Evolutionary conservation across 2,329 filamentous ascomycete genomes (phyloP), one percentile per base, ranked within the genome.

Genomic region (Exophiala calicioides): DNA sequence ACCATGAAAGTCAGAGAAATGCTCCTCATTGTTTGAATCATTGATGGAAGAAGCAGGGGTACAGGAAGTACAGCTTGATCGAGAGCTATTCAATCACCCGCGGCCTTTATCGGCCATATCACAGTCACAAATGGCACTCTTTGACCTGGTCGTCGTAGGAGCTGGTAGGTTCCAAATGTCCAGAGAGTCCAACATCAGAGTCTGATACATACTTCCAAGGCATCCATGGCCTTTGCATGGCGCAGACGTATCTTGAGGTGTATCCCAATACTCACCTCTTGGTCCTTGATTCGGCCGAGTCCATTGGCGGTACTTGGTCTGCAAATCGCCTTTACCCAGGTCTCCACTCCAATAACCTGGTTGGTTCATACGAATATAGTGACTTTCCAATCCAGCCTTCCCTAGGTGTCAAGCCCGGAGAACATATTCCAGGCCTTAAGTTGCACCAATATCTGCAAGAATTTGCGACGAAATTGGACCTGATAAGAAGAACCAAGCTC

Each of bases 231-330:
- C 69, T 86, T 23, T 74, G 71, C 2, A 74, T 76, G 19, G 78
- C 82, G 35, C 83, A 83, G 64, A 79, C 79, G n/a, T 82, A 80
- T 59, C 76, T 76, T 42, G 69, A 79, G 51, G 62, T 82, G 29
- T 72, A 85, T 52, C 82, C 82, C 1, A 61, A 70, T 12, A 69
- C 73, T 44, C 73, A 73, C 2, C 60, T 86, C 18, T 66, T 75
- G 1, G 60, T 88, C 6, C 67, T 86, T 16, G 84, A 88, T 6
- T 63, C 71, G 9, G 76, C 49, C 62, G 68, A 9, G 73, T 77
- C 77, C 0, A 60, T 84, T 4, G 86, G 86, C 1, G 86, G 86
- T 3, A 81, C 82, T n/a, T 90, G 85, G 86, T 78, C 82, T 8
- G 71, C 78, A 44, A 70, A 84, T 29, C 76, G 84, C 1, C 66